Evolutionary conservation across 1,139 yeast species (phyloP).

Genomic region (Debaryomyces fabryi): DNA sequence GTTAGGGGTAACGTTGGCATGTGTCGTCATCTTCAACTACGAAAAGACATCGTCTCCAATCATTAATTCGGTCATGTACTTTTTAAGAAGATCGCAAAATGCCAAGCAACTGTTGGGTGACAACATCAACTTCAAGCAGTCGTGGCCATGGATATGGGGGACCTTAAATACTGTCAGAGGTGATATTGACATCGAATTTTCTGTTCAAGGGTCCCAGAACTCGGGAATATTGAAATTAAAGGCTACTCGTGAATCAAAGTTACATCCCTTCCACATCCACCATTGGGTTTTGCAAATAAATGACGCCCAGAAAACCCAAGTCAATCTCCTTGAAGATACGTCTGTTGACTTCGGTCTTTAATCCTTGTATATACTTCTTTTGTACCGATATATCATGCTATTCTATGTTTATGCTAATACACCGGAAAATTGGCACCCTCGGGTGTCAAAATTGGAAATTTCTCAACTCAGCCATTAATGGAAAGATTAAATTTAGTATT

Average conservation of each 20-base stretch:
- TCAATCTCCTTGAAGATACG: slow-evolving; percentile 57
- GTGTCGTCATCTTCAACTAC: slow-evolving; percentile 81
- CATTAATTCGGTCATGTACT: slow-evolving; percentile 83
- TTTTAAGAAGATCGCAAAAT: slow-evolving; percentile 72
- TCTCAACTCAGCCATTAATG: slow-evolving; percentile 7
- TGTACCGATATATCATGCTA: background rate
- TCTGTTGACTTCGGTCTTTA: slow-evolving; percentile 40
- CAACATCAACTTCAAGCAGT: slow-evolving; percentile 66
- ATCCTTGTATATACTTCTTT: slow-evolving; percentile 5
- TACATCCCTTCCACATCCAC: slow-evolving; percentile 60
- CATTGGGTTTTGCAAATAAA: slow-evolving; percentile 59
- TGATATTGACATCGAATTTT: slow-evolving; percentile 69
- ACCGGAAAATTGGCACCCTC: slow-evolving; percentile 5
- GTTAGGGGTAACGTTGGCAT: slow-evolving; percentile 62
- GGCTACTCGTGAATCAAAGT: slow-evolving; percentile 60
- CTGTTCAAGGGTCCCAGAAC: slow-evolving; percentile 64
- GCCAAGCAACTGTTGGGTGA: slow-evolving; percentile 73
- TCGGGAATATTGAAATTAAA: slow-evolving; percentile 55
- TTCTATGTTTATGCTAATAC: background rate
- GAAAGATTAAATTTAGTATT: background rate
- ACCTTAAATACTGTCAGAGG: slow-evolving; percentile 83
- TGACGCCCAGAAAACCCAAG: slow-evolving; percentile 26
- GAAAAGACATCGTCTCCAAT: slow-evolving; percentile 90
- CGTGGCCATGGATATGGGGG: slow-evolving; percentile 92
- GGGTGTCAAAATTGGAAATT: slow-evolving; percentile 4